Evolutionary conservation across 2,329 filamentous ascomycete species (phyloP).

Genomic region (Claviceps maximensis): DNA sequence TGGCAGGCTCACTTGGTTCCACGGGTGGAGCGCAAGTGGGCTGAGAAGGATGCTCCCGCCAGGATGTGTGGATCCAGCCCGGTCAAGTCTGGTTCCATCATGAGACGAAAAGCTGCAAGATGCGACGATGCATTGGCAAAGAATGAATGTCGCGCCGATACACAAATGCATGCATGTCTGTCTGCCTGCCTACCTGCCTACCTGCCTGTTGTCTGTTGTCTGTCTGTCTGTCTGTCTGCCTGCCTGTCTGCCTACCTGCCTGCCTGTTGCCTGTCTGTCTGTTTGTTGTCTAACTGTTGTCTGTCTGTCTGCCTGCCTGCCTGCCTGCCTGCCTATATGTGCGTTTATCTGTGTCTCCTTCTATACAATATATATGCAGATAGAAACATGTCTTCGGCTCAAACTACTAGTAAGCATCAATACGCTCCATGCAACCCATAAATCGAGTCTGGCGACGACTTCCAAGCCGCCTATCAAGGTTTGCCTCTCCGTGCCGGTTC

Average conservation of each 20-base stretch:
- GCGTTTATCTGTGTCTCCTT: no score
- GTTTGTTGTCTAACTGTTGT: no score
- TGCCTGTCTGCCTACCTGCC: no score
- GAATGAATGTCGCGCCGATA: no score
- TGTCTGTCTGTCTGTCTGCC: no score
- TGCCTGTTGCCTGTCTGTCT: no score
- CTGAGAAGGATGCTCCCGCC: neutral
- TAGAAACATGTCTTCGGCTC: neutral
- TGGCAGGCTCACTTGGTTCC: neutral
- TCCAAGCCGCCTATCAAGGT: neutral
- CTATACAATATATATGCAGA: neutral
- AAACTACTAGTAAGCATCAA: neutral
- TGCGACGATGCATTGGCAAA: no score
- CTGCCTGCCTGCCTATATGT: no score
- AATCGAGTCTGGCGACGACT: neutral
- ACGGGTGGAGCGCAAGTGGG: neutral
- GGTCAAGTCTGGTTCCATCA: neutral
- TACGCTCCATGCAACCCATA: neutral
- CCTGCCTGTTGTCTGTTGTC: no score
- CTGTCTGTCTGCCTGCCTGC: no score
- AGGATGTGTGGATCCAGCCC: neutral
- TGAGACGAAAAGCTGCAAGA: neutral
- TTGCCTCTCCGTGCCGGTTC: slow-evolving; percentile 1
- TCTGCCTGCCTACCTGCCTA: no score
- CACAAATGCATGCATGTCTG: no score